A percentile compares a stretch with the other conserved stretches of the same genome.
Conservation (phyloP, 179 eudicot species). For the Dionaea muscipula region DNA sequence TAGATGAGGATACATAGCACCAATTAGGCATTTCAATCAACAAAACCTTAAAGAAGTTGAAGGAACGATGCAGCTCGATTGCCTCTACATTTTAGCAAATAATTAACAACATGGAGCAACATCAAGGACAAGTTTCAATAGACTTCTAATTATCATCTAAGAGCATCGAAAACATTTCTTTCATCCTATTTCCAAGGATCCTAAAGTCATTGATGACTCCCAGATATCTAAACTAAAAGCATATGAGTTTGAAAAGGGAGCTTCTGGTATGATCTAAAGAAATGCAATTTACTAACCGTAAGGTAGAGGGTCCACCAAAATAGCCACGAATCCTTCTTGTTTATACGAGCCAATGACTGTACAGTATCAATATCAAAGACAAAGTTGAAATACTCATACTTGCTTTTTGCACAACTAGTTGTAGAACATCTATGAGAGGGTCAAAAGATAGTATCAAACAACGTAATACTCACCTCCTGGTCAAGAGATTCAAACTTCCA, state of each 20-base stretch:
- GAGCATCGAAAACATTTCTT: no score
- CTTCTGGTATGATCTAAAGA: background rate
- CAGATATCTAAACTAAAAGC: background rate
- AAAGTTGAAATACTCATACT: constrained; percentile 3
- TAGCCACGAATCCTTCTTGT: constrained; percentile 96
- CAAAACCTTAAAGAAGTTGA: background rate
- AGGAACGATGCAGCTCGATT: no score
- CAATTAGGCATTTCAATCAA: no score
- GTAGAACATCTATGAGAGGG: background rate
- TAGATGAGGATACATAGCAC: background rate
- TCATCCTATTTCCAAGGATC: no score
- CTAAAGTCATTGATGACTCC: background rate
- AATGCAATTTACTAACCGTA: constrained; percentile 34
- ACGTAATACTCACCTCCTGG: constrained; percentile 56
- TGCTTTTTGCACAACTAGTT: background rate
- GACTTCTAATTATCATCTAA: no score
- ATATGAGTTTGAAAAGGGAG: background rate
- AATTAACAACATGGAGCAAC: no score
- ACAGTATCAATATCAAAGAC: constrained; percentile 8
- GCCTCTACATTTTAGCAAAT: no score
- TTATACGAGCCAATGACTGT: constrained; percentile 84
- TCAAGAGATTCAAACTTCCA: constrained; percentile 98
- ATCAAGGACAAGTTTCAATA: no score
- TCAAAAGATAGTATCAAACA: background rate
- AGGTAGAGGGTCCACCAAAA: constrained; percentile 99